These are phyloP conservation scores for Nevesoporus exiguus DNA, from an alignment of 768 basidiomycete genomes.

Conservation along the genomic window DNA sequence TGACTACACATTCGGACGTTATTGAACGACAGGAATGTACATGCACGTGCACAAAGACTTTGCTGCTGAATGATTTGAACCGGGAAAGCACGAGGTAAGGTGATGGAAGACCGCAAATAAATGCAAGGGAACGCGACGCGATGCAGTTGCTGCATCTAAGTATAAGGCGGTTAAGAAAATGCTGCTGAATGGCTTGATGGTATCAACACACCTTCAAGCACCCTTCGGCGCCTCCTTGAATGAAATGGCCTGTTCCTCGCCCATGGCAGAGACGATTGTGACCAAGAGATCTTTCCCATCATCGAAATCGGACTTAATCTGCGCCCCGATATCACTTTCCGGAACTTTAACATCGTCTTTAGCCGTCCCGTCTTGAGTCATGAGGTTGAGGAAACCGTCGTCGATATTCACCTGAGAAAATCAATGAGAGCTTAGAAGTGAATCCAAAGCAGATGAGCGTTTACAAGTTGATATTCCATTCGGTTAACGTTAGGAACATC, in stretches of 20 bases:
- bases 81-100: constrained; percentile 7
- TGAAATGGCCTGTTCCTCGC: constrained; percentile 88
- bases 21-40: constrained; percentile 26
- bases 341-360: constrained; percentile 97
- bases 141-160: not conserved
- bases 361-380: constrained; percentile 70
- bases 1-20: constrained; percentile 27
- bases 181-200: not conserved
- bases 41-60: constrained; percentile 25
- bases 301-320: constrained; percentile 71
- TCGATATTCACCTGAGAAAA: constrained; percentile 73
- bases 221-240: constrained; percentile 86
- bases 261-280: constrained; percentile 87
- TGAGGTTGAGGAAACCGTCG: constrained; percentile 93
- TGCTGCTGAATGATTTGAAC: constrained; percentile 20
- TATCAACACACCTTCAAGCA: constrained; percentile 17
- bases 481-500: constrained; percentile 94
- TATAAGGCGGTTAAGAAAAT: not conserved
- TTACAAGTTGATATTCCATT: constrained; percentile 86
- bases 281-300: constrained; percentile 84
- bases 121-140: constrained; percentile 15
- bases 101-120: constrained; percentile 9
- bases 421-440: constrained; percentile 1
- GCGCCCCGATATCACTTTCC: constrained; percentile 73
- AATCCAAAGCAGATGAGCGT: constrained; percentile 17